A percentile compares a stretch with the other conserved stretches of the same genome.
Conservation (phyloP, 805 yeast genomes). For the Nakazawaea peltata region DNA sequence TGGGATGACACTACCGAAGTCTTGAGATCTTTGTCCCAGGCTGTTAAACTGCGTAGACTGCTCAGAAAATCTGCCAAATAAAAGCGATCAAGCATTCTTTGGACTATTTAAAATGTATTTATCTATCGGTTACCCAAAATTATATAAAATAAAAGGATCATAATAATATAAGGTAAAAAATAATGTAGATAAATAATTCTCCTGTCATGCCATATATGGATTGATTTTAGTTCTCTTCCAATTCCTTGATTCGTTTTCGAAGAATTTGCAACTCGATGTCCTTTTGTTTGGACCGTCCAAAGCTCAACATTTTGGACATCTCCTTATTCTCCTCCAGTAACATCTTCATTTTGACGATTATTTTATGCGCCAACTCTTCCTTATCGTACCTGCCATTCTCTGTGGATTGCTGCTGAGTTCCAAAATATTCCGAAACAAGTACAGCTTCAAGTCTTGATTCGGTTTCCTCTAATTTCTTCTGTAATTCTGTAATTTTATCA, state of each 20-base stretch:
- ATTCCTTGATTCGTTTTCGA: slow-evolving; percentile 39
- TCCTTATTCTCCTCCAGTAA: slow-evolving; percentile 64
- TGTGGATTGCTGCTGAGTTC: slow-evolving; percentile 38
- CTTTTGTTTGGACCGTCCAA: slow-evolving; percentile 67
- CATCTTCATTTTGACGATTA: slow-evolving; percentile 51
- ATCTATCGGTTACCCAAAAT: neutral
- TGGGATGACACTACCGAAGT: slow-evolving; percentile 81
- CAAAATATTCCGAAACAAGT: slow-evolving; percentile 44
- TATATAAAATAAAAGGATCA: neutral
- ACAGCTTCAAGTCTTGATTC: slow-evolving; percentile 57
- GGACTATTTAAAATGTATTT: no score
- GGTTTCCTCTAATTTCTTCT: slow-evolving; percentile 50
- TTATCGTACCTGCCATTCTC: slow-evolving; percentile 61
- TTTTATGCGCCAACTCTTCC: slow-evolving; percentile 67
- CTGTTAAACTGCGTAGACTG: slow-evolving; percentile 74
- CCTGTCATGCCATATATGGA: no score
- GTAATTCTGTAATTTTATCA: no score
- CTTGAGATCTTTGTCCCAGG: slow-evolving; percentile 62
- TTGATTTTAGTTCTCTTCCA: no score
- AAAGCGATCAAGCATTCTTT: no score
- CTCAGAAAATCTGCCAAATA: slow-evolving; percentile 13
- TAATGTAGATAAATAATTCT: neutral
- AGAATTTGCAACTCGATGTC: slow-evolving; percentile 61
- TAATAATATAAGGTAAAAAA: neutral
- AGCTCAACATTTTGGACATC: slow-evolving; percentile 62